These are phyloP conservation scores for Aphanomyces euteiches DNA, from an alignment of 352 stramenopile species.

Conservation along the genomic window DNA sequence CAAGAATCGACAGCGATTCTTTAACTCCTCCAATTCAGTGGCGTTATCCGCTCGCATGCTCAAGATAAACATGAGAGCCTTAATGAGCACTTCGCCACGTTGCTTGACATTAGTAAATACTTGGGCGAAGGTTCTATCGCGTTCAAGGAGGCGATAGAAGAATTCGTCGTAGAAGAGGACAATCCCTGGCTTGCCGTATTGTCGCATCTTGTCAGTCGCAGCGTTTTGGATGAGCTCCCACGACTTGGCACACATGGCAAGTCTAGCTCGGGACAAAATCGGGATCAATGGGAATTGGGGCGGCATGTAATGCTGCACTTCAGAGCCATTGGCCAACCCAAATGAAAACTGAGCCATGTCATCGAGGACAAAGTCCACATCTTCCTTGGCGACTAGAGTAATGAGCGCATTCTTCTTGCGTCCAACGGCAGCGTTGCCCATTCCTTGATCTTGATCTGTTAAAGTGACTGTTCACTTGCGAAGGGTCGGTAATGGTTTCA, in stretches of 20 bases:
- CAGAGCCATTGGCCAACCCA: slow-evolving; percentile 16
- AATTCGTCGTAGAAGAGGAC: slow-evolving; percentile 31
- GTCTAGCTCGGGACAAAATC: background rate
- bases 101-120: slow-evolving; percentile 26
- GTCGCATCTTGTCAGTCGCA: slow-evolving; percentile 28
- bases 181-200: slow-evolving; percentile 29
- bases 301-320: slow-evolving; percentile 31
- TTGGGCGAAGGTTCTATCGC: slow-evolving; percentile 12
- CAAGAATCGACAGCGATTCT: slow-evolving; percentile 26
- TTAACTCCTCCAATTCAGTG: slow-evolving; percentile 7
- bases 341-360: slow-evolving; percentile 17
- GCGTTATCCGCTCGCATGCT: slow-evolving; percentile 1
- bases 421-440: background rate
- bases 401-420: background rate
- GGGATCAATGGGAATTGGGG: slow-evolving; percentile 28
- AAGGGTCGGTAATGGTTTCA: too few relatives aligned
- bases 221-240: slow-evolving; percentile 26
- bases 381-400: background rate
- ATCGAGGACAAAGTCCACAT: slow-evolving; percentile 11
- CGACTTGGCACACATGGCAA: slow-evolving; percentile 8
- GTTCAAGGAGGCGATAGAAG: slow-evolving; percentile 28
- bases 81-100: slow-evolving; percentile 29
- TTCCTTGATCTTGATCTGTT: background rate
- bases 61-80: slow-evolving; percentile 25
- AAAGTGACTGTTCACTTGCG: too few relatives aligned